These are phyloP conservation scores for Sicyos baderoa DNA, from an alignment of 306 rosid species.

Conservation along the genomic window DNA sequence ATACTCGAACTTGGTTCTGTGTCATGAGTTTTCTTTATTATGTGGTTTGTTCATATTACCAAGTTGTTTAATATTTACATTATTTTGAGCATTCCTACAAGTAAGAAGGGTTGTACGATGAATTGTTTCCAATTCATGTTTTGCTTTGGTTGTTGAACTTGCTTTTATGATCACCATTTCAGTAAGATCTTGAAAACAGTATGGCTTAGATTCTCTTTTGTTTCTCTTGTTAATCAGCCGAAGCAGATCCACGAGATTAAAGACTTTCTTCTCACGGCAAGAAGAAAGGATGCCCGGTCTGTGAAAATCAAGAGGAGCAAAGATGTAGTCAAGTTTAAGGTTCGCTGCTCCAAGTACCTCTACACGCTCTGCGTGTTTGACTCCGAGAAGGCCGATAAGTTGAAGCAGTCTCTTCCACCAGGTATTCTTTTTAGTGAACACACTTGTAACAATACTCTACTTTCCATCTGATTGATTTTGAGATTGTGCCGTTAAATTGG, in stretches of 20 bases:
- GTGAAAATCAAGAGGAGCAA: constrained; percentile 75
- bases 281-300: constrained; percentile 83
- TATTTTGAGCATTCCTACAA: no score
- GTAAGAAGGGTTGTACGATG: background rate
- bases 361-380: constrained; percentile 83
- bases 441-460: background rate
- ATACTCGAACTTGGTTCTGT: no score
- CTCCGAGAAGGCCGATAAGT: constrained; percentile 67
- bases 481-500: background rate
- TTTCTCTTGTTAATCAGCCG: constrained; percentile 35
- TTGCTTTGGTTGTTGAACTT: background rate
- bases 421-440: constrained; percentile 26
- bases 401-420: constrained; percentile 94
- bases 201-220: background rate
- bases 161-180: background rate
- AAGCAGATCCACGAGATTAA: constrained; percentile 88
- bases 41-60: no score
- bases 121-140: background rate
- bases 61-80: no score
- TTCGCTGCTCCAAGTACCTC: constrained; percentile 78
- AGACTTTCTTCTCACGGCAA: constrained; percentile 81
- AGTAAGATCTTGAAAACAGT: background rate
- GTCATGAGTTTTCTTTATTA: no score
- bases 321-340: constrained; percentile 83
- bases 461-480: background rate